Base-by-base conservation (phyloP, 2,329 filamentous ascomycete genomes). In the Sphaerostilbella broomeana region DNA sequence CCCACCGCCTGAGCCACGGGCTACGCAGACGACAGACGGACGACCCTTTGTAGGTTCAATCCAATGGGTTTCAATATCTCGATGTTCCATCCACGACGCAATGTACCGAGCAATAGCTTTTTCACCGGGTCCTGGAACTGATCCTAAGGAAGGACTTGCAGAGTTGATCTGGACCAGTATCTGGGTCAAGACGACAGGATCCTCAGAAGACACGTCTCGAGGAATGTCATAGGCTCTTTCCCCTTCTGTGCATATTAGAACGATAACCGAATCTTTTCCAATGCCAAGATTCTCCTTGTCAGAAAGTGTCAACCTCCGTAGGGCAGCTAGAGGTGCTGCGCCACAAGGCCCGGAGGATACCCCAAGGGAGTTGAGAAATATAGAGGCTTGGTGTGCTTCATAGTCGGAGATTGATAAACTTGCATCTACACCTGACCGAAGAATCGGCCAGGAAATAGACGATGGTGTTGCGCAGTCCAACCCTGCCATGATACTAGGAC, bases 381-480 rank as follows among this genome's bases (percentile, higher is more conserved):
- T 47, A 1, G 78, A 67, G 0, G 78, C 77, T 1, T 62, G 42
- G 48, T 87, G 81, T 0, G 75, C 68, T 43, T 87, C 79, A 10
- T 58, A 55, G 47, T 85, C 82, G 0, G 72, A 75, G 0, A 88
- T 69, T 0, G 71, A 73, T 0, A 80, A 58, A 37, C 72, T 73
- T 1, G 70, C 74, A 59, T 84, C 77, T 0, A 86, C 68, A 1
- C 78, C 73, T 0, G 63, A 53, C 6, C 64, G 58, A 4, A 89
- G 55, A 0, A 77, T 53, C 0, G 75, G 67, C 79, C 81, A 89
- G 0, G 82, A 79, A 1, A 72, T 76, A 0, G 65, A 65, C 0
- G 81, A 85, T 0, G 84, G 68, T 0, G 79, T 84, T 0, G 81
- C 82, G 45, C 83, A 88, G 47, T 84, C 78, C 64, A 88, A 74